Percentiles rank a stretch among this genome's conserved stretches.
phyloP scores from a whole-genome alignment of 1,139 yeast species.

The Chernovozyma sophiae-reginae region DNA sequence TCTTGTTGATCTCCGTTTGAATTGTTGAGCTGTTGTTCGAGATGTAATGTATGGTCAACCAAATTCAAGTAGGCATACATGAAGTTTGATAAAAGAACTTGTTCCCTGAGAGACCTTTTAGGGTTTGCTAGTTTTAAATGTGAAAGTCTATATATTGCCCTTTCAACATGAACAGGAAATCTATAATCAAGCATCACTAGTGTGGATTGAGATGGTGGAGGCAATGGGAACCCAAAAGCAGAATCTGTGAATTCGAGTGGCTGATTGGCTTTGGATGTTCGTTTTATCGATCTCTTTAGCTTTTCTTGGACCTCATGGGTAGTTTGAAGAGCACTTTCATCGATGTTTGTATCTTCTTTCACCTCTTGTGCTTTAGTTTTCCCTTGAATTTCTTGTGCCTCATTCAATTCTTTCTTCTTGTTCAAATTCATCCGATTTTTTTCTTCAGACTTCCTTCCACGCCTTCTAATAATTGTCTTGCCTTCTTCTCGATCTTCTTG shows the following conservation, averaged over 20 bases:
- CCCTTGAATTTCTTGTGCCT: constrained; percentile 4
- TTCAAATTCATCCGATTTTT: neutral
- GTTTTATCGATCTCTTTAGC: constrained; percentile 39
- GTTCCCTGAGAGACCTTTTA: constrained; percentile 84
- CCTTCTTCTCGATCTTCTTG: constrained; percentile 6
- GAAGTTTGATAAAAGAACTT: constrained; percentile 87
- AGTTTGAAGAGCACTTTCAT: constrained; percentile 20
- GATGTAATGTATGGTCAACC: constrained; percentile 81
- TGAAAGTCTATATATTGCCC: constrained; percentile 89
- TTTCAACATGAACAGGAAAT: constrained; percentile 90
- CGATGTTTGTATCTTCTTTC: neutral
- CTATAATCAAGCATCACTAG: constrained; percentile 77
- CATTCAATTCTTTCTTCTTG: constrained; percentile 7
- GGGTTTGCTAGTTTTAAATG: constrained; percentile 94
- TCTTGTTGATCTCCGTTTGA: constrained; percentile 7
- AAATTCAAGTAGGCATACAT: constrained; percentile 95
- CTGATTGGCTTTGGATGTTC: constrained; percentile 53
- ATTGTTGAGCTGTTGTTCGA: constrained; percentile 48
- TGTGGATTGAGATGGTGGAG: constrained; percentile 73
- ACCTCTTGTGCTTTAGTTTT: constrained; percentile 1
- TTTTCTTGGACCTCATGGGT: constrained; percentile 46
- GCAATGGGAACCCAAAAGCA: constrained; percentile 82
- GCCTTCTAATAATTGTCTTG: neutral
- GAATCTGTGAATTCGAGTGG: constrained; percentile 77
- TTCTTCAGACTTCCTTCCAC: constrained; percentile 4